Evolutionary conservation across 495 filamentous ascomycete genomes (phyloP).

Genomic region (Penicillium alfredii): DNA sequence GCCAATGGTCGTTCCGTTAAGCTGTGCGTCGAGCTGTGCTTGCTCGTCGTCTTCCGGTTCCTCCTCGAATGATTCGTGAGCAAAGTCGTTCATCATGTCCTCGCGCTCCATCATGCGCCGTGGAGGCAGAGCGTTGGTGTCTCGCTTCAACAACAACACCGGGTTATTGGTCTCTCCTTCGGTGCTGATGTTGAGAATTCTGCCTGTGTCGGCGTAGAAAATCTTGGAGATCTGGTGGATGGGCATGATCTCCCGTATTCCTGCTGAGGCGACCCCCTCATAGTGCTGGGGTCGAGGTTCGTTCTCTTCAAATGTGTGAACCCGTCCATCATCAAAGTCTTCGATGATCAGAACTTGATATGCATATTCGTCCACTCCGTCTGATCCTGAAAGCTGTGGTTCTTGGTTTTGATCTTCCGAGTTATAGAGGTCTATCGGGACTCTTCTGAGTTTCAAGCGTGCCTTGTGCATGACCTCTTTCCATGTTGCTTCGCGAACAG

Average conservation of each 20-base stretch:
- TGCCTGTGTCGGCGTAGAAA: slow-evolving; percentile 94
- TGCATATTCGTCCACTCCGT: slow-evolving; percentile 63
- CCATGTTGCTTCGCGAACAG: slow-evolving; percentile 75
- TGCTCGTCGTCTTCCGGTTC: slow-evolving; percentile 48
- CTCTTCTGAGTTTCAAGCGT: slow-evolving; percentile 67
- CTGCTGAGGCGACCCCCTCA: slow-evolving; percentile 66
- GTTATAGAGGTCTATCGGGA: slow-evolving; percentile 39
- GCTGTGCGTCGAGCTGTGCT: slow-evolving; percentile 62
- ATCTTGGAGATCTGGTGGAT: slow-evolving; percentile 92
- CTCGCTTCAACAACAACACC: slow-evolving; percentile 79
- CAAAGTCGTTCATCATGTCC: slow-evolving; percentile 26
- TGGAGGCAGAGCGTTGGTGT: slow-evolving; percentile 67
- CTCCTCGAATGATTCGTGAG: slow-evolving; percentile 14
- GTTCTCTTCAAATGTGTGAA: slow-evolving; percentile 72
- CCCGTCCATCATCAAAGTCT: slow-evolving; percentile 84
- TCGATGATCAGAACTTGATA: slow-evolving; percentile 89
- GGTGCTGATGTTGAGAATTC: slow-evolving; percentile 82
- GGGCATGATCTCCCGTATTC: slow-evolving; percentile 77
- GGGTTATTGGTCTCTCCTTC: slow-evolving; percentile 78
- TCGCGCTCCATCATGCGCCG: slow-evolving; percentile 57
- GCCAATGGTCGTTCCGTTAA: slow-evolving; percentile 39
- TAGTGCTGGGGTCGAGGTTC: slow-evolving; percentile 55
- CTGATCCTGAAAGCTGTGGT: slow-evolving; percentile 41
- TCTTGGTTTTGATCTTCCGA: slow-evolving; percentile 11
- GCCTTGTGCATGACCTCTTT: slow-evolving; percentile 98